Evolutionary conservation across 78 protist species (phyloP).

Genomic region (Dictyostelium intermedium): DNA sequence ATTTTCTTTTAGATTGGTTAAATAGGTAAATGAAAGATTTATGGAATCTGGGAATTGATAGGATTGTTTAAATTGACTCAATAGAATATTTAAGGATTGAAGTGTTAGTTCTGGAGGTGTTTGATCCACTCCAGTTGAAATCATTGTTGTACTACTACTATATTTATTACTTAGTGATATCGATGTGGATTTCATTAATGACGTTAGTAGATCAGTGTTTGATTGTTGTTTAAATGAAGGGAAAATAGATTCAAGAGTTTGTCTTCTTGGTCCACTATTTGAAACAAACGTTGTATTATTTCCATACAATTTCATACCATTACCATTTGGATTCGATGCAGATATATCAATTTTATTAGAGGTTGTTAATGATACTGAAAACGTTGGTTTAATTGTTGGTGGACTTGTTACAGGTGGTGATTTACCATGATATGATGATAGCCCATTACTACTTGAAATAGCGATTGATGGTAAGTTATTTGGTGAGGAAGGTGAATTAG

Average conservation of each 20-base stretch:
- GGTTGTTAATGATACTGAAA: not conserved
- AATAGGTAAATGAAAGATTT: not conserved
- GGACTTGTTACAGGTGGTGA: not conserved
- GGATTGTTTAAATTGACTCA: conserved; percentile 5
- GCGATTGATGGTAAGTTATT: not conserved
- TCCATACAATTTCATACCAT: not conserved
- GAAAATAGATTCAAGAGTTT: conserved; percentile 6
- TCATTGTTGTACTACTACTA: not conserved
- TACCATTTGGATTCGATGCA: not conserved
- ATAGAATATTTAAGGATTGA: conserved; percentile 18
- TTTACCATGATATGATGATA: not conserved
- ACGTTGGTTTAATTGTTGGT: not conserved
- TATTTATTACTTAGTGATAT: not conserved
- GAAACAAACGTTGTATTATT: not conserved
- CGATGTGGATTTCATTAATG: conserved; percentile 1
- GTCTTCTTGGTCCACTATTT: not conserved
- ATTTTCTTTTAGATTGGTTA: not conserved
- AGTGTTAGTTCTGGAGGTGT: not conserved
- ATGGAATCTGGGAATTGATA: conserved; percentile 14
- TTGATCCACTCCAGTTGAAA: not conserved
- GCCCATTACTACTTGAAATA: not conserved
- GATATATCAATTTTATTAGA: not conserved
- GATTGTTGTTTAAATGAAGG: conserved; percentile 17
- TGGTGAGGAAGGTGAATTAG: not conserved
- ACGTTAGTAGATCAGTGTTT: not conserved